These are phyloP conservation scores for Leishmania tarentolae DNA, from an alignment of 208 protist genomes.

Conservation along the genomic window DNA sequence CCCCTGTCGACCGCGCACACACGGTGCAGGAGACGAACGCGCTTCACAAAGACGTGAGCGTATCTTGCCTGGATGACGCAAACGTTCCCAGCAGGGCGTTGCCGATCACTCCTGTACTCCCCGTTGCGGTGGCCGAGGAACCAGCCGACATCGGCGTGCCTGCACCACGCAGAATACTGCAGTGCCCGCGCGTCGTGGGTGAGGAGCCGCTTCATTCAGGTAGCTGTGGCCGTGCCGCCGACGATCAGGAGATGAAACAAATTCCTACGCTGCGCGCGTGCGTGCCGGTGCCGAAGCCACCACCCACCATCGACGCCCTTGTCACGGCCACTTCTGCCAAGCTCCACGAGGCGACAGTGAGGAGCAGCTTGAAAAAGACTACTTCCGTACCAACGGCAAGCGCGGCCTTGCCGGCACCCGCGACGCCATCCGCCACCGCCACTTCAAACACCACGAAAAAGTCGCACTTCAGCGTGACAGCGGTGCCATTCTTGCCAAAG, in stretches of 20 bases:
- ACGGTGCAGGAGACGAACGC: conserved; percentile 9
- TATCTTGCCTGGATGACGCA: neutral
- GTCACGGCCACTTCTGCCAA: neutral
- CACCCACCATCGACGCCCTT: conserved; percentile 19
- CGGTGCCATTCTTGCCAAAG: conserved; percentile 14
- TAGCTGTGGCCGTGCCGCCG: neutral
- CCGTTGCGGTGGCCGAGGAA: neutral
- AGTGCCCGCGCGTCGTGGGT: conserved; percentile 20
- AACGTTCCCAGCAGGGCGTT: neutral
- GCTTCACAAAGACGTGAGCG: conserved; percentile 9
- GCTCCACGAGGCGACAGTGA: neutral
- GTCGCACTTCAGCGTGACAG: conserved; percentile 26
- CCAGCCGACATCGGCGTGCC: neutral
- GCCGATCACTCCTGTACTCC: neutral
- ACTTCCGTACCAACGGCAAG: conserved; percentile 8
- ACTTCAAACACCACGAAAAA: conserved; percentile 13
- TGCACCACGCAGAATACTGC: conserved; percentile 2
- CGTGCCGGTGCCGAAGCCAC: conserved; percentile 18
- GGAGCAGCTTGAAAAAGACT: neutral
- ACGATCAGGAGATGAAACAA: neutral
- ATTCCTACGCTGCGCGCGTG: neutral
- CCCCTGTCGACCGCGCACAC: conserved; percentile 9
- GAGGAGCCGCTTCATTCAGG: neutral
- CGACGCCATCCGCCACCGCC: neutral
- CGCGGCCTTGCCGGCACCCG: neutral